phyloP scores from a whole-genome alignment of 306 rosid species.

The Cicer pinnatifidum region DNA sequence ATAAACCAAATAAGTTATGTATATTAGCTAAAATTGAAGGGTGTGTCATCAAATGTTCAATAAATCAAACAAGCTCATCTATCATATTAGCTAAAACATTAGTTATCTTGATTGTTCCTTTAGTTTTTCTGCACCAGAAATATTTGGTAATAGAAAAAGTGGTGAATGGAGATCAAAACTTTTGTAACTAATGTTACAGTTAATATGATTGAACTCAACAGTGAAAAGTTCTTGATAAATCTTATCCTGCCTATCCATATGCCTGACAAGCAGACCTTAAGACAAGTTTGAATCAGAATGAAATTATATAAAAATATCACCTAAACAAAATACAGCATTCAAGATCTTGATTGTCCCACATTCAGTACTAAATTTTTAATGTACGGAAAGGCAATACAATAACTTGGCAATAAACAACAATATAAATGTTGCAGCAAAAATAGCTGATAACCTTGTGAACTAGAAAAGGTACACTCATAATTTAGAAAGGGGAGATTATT shows the following conservation, averaged over 20 bases:
- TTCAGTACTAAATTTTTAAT: background rate
- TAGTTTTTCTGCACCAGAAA: background rate
- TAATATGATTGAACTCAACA: too few species aligned
- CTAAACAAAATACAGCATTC: background rate
- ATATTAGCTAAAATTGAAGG: slow-evolving; percentile 9
- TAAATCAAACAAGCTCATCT: slow-evolving; percentile 30
- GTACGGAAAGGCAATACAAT: background rate
- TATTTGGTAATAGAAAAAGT: too few species aligned
- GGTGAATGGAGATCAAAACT: too few species aligned
- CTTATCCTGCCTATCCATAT: too few species aligned
- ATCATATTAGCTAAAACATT: slow-evolving; percentile 15
- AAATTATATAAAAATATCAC: too few species aligned
- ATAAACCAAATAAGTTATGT: background rate
- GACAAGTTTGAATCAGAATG: too few species aligned
- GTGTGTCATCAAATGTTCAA: slow-evolving; percentile 21
- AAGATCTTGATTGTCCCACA: background rate
- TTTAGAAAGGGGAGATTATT: slow-evolving; percentile 21
- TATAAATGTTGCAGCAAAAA: slow-evolving; percentile 16
- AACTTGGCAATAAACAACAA: background rate
- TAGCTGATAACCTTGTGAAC: slow-evolving; percentile 4
- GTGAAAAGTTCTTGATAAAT: too few species aligned
- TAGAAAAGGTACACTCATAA: slow-evolving; percentile 4
- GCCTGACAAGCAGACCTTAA: background rate
- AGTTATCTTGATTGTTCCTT: slow-evolving; percentile 28
- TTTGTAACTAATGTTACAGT: too few species aligned